A percentile compares a stretch with the other conserved stretches of the same genome.
Conservation (phyloP, 75 land plant species). For the Sequoiadendron giganteum region DNA sequence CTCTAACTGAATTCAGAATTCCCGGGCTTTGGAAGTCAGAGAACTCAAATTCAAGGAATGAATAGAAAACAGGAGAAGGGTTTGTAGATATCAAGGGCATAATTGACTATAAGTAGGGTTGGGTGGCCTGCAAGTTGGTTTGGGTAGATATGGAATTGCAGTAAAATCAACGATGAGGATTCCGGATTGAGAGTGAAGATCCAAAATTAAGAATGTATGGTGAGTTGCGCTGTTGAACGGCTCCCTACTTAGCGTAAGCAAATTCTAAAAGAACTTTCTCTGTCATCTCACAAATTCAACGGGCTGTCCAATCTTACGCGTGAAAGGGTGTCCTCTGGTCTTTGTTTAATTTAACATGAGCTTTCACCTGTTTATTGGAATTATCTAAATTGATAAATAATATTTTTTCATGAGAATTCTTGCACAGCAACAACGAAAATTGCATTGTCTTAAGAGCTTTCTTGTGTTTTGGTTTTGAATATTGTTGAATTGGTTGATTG, state of each 20-base stretch:
- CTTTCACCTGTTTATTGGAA: too few species aligned
- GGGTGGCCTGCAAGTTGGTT: neutral
- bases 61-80: neutral
- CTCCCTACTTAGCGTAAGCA: neutral
- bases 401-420: too few species aligned
- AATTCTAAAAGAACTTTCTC: neutral
- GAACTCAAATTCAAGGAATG: neutral
- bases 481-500: neutral
- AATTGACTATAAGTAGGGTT: neutral
- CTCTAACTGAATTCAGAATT: neutral
- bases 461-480: neutral
- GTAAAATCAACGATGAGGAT: neutral
- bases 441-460: neutral
- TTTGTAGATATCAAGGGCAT: neutral
- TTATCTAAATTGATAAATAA: too few species aligned
- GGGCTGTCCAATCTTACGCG: neutral
- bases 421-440: too few species aligned
- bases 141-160: neutral
- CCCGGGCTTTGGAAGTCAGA: neutral
- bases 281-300: neutral
- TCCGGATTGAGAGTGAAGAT: too few species aligned
- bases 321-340: neutral
- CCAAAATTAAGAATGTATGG: neutral
- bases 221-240: neutral
- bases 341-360: too few species aligned